Evolutionary conservation across 2,329 filamentous ascomycete genomes (phyloP), one percentile per base, ranked within the genome.

Genomic region (Colletotrichum cuscutae): DNA sequence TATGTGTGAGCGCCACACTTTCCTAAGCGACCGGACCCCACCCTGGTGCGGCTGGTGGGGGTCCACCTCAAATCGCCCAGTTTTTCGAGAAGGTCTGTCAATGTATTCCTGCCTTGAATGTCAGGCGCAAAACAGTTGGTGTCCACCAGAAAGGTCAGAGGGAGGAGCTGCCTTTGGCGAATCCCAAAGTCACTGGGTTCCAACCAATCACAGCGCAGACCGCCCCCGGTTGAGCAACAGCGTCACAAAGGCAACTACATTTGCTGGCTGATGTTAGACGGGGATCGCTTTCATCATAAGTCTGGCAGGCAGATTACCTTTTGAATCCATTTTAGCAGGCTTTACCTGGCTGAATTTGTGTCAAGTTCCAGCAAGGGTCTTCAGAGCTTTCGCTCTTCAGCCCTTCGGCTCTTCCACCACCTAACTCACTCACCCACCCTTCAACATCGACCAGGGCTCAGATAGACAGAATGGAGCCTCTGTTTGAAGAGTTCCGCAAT

Each of bases 401-500:
- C 42, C 19, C 19, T 49, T 49, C 8, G 19, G 42, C 42, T 49
- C 42, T 9, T n/a, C 42, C 42, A 19, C 26, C 13, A 22, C n/a
- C 13, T 5, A 9, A 11, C 52, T 11, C n/a, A 58, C 19, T 58
- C 63, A 46, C 42, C 42, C 19, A 30, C 42, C 42, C 19, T 49
- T 9, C 53, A 30, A 28, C 6, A 15, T 15, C 2, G 57, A n/a
- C 42, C 22, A 24, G 28, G 32, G 42, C 42, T n/a, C 19, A 35
- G 35, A 22, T 35, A 49, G 61, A 67, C 74, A 82, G 76, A 67
- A 95, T 97, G 95, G 91, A 95, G 79, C 84, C 87, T 65, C 85
- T 97, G 64, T 93, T 97, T 78, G 84, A 87, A 54, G 90, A 94
- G 72, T 97, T 98, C 81, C 90, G 89, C 68, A 84, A 89, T 70